A percentile compares a stretch with the other conserved stretches of the same genome.
Conservation (phyloP, 257 asterid genomes). For the Eucommia ulmoides region DNA sequence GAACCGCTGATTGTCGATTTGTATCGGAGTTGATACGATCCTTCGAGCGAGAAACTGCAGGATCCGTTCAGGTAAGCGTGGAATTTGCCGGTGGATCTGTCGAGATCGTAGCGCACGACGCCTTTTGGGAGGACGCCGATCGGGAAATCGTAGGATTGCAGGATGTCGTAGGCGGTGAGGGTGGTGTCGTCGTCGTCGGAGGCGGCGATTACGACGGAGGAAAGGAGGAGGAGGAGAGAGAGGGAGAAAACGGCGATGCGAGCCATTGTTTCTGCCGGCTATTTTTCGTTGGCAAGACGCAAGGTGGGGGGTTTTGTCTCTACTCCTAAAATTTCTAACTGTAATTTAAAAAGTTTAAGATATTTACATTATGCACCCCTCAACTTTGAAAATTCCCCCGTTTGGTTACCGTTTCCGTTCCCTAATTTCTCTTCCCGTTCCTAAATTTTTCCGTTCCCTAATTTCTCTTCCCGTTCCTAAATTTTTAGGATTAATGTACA, state of each 20-base stretch:
- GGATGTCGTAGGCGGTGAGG: constrained; percentile 47
- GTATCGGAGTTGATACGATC: constrained; percentile 51
- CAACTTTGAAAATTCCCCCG: too few species aligned
- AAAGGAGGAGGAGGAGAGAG: constrained; percentile 14
- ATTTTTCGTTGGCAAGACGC: too few species aligned
- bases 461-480: too few species aligned
- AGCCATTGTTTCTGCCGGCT: too few species aligned
- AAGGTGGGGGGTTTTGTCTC: too few species aligned
- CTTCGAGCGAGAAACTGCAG: constrained; percentile 70
- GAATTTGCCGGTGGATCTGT: constrained; percentile 43
- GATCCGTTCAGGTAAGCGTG: constrained; percentile 41
- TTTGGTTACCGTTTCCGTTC: too few species aligned
- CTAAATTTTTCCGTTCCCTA: too few species aligned
- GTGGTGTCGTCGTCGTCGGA: constrained; percentile 3
- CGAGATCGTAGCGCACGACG: constrained; percentile 51
- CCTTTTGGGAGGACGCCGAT: constrained; percentile 68
- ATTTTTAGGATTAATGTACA: too few species aligned
- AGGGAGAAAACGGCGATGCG: constrained; percentile 4
- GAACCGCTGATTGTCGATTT: constrained; percentile 48
- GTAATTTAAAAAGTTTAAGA: too few species aligned
- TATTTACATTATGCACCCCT: neutral
- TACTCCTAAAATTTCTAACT: too few species aligned
- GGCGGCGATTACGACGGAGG: constrained; percentile 12
- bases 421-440: too few species aligned
- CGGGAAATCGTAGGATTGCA: constrained; percentile 47